Evolutionary conservation across 371 early-diverging fungal genomes (phyloP).

Genomic region (Saksenaea oblongispora): DNA sequence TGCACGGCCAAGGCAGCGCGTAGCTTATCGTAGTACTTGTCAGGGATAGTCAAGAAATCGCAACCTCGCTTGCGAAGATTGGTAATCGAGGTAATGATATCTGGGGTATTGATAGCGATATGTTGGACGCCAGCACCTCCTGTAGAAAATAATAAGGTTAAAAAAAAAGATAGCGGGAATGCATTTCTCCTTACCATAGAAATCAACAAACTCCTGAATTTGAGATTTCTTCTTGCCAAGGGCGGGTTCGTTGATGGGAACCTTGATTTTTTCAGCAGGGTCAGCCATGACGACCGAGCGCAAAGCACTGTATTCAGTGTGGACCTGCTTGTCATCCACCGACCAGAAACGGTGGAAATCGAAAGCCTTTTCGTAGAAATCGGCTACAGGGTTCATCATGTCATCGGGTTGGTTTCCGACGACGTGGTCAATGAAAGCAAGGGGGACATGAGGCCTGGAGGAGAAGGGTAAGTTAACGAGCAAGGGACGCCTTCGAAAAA

Average conservation of each 20-base stretch:
- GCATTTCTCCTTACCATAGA: constrained; percentile 65
- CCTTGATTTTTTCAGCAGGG: constrained; percentile 88
- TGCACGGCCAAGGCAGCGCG: constrained; percentile 63
- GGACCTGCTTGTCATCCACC: constrained; percentile 95
- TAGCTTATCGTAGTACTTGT: constrained; percentile 88
- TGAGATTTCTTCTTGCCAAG: constrained; percentile 91
- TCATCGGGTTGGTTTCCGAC: constrained; percentile 95
- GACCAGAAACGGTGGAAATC: constrained; percentile 99
- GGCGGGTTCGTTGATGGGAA: constrained; percentile 99
- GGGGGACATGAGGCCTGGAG: constrained; percentile 59
- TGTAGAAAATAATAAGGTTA: not conserved
- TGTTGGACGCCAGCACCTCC: constrained; percentile 92
- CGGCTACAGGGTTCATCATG: constrained; percentile 86
- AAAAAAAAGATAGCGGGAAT: not conserved
- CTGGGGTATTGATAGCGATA: constrained; percentile 88
- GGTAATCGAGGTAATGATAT: constrained; percentile 84
- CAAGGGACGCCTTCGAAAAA: not conserved
- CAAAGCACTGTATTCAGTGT: constrained; percentile 93
- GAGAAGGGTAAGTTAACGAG: not conserved
- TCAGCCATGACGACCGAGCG: constrained; percentile 97
- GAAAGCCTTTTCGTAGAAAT: constrained; percentile 82
- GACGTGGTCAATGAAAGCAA: constrained; percentile 87
- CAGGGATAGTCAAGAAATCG: constrained; percentile 89
- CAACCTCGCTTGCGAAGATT: constrained; percentile 86
- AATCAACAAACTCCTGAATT: constrained; percentile 97